Base-by-base conservation (phyloP, 805 yeast species). In the Yamadazyma kitorensis region DNA sequence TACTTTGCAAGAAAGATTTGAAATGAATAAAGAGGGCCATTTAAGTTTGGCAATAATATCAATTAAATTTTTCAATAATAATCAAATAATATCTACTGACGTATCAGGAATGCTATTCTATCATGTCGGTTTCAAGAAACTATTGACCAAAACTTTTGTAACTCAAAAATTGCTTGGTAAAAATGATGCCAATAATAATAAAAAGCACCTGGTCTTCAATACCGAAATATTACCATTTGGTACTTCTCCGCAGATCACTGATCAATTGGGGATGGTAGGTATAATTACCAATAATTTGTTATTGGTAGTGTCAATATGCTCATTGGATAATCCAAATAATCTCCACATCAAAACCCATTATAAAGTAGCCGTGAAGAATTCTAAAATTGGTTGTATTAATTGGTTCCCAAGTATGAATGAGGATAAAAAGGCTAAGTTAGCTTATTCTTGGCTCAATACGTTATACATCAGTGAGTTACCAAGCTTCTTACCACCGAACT, bases 391-490 rank as follows among this genome's bases (percentile, higher is more conserved):
- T 8, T 64, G 74, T 39, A 48, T 80, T 6, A 56, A 72, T 11
- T 82, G 91, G 93, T 80, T 65, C 44, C 93, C 93, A 0, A 54
- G 64, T 34, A 54, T 61, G 43, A 29, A 72, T 7, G 39, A 36
- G 21, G 44, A 43, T 11, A 50, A 49, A 18, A 51, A 46, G 45
- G 49, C 86, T 0, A 58, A 69, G 39, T 53, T 86, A 26, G 89
- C 84, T 0, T 84, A 80, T 43, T 67, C 84, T 24, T 83, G 87
- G 83, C 65, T 76, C n/a, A 77, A 79, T 39, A 63, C 68, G 6
- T 47, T 85, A 34, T 76, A 79, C 0, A 48, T 86, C 2, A 44
- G 80, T 6, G 82, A 80, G 35, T 54, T 81, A 2, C 54, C 64
- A 34, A 64, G 63, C 9, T 51, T 57, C 5, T n/a, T 31, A 4